Evolutionary conservation across 2,329 filamentous ascomycete genomes (phyloP).

Genomic region (Hymenoscyphus fraxineus): DNA sequence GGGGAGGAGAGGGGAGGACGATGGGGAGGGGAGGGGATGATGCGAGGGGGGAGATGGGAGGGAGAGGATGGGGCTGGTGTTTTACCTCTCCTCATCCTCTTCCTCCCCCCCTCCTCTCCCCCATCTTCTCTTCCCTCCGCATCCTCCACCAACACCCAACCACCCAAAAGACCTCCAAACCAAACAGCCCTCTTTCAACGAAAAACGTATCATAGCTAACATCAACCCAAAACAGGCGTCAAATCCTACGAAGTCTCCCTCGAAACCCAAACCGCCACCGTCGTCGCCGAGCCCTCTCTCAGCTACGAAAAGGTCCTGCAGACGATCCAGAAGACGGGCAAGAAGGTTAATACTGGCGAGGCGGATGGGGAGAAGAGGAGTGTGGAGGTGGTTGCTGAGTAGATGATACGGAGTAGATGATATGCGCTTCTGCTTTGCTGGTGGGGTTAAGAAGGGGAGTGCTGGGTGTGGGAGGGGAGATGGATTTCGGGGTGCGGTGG

Average conservation of each 20-base stretch:
- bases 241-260: constrained; percentile 84
- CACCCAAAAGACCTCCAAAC: neutral
- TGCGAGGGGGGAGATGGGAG: no score
- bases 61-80: no score
- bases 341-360: constrained; percentile 77
- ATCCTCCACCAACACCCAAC: neutral
- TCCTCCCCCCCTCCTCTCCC: no score
- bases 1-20: no score
- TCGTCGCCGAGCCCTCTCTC: constrained; percentile 66
- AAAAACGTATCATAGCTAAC: no score
- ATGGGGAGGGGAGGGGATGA: no score
- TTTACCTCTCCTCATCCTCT: no score
- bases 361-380: constrained; percentile 55
- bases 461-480: neutral
- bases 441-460: neutral
- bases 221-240: constrained; percentile 61
- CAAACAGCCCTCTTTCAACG: no score
- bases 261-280: constrained; percentile 76
- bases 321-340: constrained; percentile 93
- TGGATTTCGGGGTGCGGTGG: neutral
- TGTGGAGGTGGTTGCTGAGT: constrained; percentile 8
- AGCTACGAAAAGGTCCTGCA: constrained; percentile 75
- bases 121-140: no score
- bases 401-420: no score
- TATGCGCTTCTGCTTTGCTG: neutral